Conservation (phyloP, 345 rosid species). For the Leavenworthia alabamica region DNA sequence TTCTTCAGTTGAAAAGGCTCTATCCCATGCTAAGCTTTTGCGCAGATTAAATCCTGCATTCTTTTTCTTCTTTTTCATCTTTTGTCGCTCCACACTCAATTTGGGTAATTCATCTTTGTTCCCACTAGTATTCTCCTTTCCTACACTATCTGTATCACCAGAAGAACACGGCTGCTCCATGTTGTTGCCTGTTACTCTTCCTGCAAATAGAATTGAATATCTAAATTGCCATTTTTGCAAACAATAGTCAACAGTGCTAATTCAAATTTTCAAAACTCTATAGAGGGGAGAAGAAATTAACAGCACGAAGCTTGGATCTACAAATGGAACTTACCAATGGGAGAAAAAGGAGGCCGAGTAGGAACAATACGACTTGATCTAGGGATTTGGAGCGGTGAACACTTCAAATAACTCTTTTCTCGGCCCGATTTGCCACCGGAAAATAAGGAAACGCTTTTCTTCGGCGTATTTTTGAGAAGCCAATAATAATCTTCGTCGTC, state of each 20-base stretch:
- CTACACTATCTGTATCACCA: conserved; percentile 16
- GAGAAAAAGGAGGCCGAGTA: conserved; percentile 29
- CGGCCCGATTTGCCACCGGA: conserved; percentile 5
- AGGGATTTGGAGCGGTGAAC: conserved; percentile 62
- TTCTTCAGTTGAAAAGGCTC: conserved; percentile 86
- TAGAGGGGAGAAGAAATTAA: background rate
- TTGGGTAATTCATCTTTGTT: conserved; percentile 45
- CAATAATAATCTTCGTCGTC: conserved; percentile 58
- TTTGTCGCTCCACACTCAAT: conserved; percentile 57
- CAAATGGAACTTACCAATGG: conserved; percentile 31
- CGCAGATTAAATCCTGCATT: conserved; percentile 69
- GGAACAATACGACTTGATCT: conserved; percentile 29
- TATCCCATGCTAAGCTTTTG: conserved; percentile 90
- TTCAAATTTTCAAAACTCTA: background rate
- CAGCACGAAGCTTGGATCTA: background rate
- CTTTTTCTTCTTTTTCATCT: conserved; percentile 88
- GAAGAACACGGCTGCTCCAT: conserved; percentile 17
- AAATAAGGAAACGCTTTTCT: conserved; percentile 23
- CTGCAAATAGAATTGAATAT: conserved; percentile 20
- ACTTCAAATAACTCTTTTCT: conserved; percentile 36
- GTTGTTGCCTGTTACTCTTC: conserved; percentile 11
- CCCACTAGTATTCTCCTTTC: conserved; percentile 45
- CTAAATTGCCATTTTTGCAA: background rate
- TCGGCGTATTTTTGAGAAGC: conserved; percentile 38
- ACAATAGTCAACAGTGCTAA: background rate